A percentile compares a stretch with the other conserved stretches of the same genome.
phyloP scores from a whole-genome alignment of 129 eudicot genomes.

The Flaveria trinervia region DNA sequence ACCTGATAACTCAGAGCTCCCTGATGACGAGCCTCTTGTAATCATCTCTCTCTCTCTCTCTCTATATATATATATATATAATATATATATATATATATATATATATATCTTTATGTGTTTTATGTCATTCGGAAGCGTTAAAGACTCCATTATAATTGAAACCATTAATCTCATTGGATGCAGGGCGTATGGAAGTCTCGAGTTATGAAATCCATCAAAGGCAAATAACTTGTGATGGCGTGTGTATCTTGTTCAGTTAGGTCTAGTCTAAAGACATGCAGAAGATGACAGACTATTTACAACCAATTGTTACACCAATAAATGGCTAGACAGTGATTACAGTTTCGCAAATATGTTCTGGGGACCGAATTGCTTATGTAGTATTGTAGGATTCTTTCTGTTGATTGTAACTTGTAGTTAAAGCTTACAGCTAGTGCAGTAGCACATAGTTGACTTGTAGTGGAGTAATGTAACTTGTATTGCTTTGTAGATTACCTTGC shows the following conservation, averaged over 20 bases:
- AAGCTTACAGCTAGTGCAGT: constrained; percentile 31
- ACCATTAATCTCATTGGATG: constrained; percentile 19
- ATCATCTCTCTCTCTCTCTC: constrained; percentile 10
- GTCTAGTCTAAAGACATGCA: constrained; percentile 14
- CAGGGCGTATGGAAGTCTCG: constrained; percentile 74
- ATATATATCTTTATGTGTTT: not conserved
- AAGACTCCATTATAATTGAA: not conserved
- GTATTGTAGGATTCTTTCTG: constrained; percentile 26
- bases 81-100: no score
- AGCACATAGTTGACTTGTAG: constrained; percentile 28
- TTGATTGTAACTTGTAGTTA: constrained; percentile 34
- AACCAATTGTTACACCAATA: constrained; percentile 37
- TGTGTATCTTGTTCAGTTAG: constrained; percentile 17
- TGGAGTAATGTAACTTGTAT: constrained; percentile 23
- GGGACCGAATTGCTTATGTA: constrained; percentile 26
- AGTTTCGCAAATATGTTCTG: constrained; percentile 13
- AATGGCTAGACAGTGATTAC: constrained; percentile 22
- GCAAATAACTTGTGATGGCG: constrained; percentile 35
- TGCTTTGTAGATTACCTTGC: constrained; percentile 24
- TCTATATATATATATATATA: no score
- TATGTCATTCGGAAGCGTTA: not conserved
- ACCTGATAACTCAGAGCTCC: constrained; percentile 37
- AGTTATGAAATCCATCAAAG: constrained; percentile 44
- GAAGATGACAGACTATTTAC: constrained; percentile 28
- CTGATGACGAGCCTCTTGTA: constrained; percentile 84